Conservation (phyloP, 2,329 filamentous ascomycete species). For the Colletotrichum sp. region DNA sequence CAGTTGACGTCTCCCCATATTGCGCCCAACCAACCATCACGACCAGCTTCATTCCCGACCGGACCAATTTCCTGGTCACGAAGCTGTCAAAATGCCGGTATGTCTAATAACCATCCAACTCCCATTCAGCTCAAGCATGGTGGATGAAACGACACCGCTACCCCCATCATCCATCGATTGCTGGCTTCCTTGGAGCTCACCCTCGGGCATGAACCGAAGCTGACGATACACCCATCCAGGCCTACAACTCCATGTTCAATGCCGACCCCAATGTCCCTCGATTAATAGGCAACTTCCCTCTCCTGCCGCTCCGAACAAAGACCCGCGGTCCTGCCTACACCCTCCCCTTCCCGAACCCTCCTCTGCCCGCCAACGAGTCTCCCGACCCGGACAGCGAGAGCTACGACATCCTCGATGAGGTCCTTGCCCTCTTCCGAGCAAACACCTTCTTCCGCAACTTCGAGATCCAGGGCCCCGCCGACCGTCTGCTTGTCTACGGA, state of each 20-base stretch:
- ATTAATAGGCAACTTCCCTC: conserved; percentile 86
- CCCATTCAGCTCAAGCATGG: neutral
- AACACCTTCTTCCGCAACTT: conserved; percentile 99
- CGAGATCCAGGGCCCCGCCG: conserved; percentile 95
- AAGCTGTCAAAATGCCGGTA: conserved; percentile 52
- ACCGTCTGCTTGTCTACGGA: conserved; percentile 93
- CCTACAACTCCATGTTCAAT: conserved; percentile 98
- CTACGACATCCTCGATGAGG: conserved; percentile 96
- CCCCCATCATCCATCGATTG: neutral
- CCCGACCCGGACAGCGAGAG: conserved; percentile 87
- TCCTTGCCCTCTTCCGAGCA: conserved; percentile 89
- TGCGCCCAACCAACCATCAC: conserved; percentile 10
- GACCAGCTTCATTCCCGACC: conserved; percentile 22
- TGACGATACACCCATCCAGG: conserved; percentile 55
- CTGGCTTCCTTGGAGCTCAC: neutral
- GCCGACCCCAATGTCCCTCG: conserved; percentile 71
- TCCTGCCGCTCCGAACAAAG: conserved; percentile 92
- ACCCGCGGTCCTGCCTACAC: conserved; percentile 94
- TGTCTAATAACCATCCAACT: conserved; percentile 22
- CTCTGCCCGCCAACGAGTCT: conserved; percentile 65
- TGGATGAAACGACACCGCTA: neutral
- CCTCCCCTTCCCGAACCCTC: conserved; percentile 65
- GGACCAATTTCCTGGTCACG: conserved; percentile 5
- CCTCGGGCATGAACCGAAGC: conserved; percentile 1
- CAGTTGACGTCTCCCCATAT: conserved; percentile 2